phyloP scores from a whole-genome alignment of 345 rosid species.

The Corchorus olitorius region DNA sequence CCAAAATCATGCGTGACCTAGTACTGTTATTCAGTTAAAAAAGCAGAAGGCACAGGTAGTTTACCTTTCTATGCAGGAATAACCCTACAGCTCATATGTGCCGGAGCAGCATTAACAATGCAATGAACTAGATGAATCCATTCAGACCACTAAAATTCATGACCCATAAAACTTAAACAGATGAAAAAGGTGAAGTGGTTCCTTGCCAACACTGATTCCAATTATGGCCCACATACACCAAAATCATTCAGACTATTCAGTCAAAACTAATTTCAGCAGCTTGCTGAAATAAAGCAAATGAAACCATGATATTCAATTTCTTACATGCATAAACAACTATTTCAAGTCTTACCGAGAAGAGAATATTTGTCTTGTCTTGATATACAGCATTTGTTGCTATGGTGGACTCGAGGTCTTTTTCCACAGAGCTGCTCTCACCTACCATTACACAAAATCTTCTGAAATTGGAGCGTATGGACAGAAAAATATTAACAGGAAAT shows the following conservation, averaged over 20 bases:
- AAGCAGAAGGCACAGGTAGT: neutral
- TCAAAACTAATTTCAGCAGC: conserved; percentile 1
- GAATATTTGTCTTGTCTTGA: conserved; percentile 98
- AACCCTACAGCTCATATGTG: neutral
- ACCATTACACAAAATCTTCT: conserved; percentile 30
- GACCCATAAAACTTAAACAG: neutral
- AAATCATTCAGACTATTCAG: neutral
- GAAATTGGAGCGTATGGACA: neutral
- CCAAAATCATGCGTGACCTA: neutral
- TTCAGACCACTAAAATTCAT: neutral
- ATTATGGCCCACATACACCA: conserved; percentile 1
- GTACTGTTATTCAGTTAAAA: neutral
- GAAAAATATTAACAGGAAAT: conserved; percentile 6
- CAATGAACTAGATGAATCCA: neutral
- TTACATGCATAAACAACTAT: neutral
- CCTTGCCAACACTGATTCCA: neutral
- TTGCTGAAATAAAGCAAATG: neutral
- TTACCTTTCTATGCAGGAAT: neutral
- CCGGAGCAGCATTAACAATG: neutral
- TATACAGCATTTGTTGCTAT: conserved; percentile 88
- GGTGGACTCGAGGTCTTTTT: conserved; percentile 71
- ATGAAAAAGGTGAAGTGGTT: neutral
- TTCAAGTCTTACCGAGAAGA: conserved; percentile 76
- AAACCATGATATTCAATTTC: conserved; percentile 5
- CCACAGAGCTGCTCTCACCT: conserved; percentile 99